Evolutionary conservation across 2,329 filamentous ascomycete species (phyloP), one percentile per base, ranked within the genome.

Genomic region (Hymenoscyphus scutula): DNA sequence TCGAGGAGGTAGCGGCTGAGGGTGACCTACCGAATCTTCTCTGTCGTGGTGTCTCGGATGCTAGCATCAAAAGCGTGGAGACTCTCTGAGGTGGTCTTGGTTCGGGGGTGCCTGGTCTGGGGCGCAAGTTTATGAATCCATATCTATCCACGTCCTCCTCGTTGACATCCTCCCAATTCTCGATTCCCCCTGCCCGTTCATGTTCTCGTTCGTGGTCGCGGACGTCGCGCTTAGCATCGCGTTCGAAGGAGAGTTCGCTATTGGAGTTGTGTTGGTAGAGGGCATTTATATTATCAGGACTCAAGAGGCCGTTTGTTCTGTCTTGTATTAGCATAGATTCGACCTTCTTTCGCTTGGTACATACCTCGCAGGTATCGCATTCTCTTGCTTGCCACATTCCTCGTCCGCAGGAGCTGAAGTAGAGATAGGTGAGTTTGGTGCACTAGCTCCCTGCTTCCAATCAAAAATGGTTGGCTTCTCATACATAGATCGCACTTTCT

Each of bases 111-210:
- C 77, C 77, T 17, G 79, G 74, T 61, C 74, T 73, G 30, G 76
- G 70, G 34, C 78, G 79, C 53, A 77, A 72, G 59, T 74, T 81
- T 69, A 89, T 89, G 76, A 89, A 89, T 64, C 87, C 87, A 71
- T 89, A 89, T 71, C 87, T 82, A 75, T 89, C 87, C 65, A 89
- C 83, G 72, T 86, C 82, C 57, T 77, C 79, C 34, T 81, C 84
- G 59, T 85, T 77, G 2, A 89, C 77, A 67, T 89, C 84, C 69
- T 88, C 83, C 86, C 85, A 89, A 70, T 89, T 86, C 72, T 89
- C 87, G 23, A 88, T 77, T 17, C 84, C 84, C 55, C 84, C 83
- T 15, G 83, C 83, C 48, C 82, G 75, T 69, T 85, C 81, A 64
- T 79, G 78, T 56, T 69, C 67, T 48, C 62, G 63, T 53, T 65